Evolutionary conservation across 306 rosid species (phyloP).

Genomic region (Cucurbita ficifolia): DNA sequence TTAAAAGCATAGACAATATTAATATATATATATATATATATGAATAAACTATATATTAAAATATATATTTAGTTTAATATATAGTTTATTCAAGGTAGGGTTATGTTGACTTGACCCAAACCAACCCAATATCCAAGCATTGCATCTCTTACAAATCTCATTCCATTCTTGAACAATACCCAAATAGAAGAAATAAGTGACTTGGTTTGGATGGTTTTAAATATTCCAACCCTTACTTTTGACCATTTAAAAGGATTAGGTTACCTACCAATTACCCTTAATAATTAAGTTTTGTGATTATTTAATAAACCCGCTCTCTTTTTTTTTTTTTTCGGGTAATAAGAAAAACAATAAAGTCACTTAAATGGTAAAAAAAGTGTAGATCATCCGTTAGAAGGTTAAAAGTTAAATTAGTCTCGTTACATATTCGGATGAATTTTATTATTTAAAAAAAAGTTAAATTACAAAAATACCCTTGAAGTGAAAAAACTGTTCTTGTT

Average conservation of each 20-base stretch:
- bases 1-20: too few relatives aligned
- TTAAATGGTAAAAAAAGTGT: too few relatives aligned
- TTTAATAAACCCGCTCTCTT: background rate
- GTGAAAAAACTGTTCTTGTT: too few relatives aligned
- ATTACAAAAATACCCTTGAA: background rate
- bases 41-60: too few relatives aligned
- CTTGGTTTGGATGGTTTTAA: background rate
- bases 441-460: too few relatives aligned
- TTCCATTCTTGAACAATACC: background rate
- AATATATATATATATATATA: too few relatives aligned
- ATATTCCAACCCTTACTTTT: background rate
- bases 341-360: background rate
- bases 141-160: background rate
- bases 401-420: too few relatives aligned
- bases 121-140: background rate
- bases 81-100: background rate
- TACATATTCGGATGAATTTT: too few relatives aligned
- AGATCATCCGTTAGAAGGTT: too few relatives aligned
- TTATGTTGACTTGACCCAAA: background rate
- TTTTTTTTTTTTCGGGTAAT: background rate
- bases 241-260: background rate
- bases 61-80: too few relatives aligned
- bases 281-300: background rate
- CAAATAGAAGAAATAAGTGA: background rate
- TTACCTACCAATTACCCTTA: background rate